Base-by-base conservation (phyloP, 164 flowering plant species). In the Berberis thunbergii region DNA sequence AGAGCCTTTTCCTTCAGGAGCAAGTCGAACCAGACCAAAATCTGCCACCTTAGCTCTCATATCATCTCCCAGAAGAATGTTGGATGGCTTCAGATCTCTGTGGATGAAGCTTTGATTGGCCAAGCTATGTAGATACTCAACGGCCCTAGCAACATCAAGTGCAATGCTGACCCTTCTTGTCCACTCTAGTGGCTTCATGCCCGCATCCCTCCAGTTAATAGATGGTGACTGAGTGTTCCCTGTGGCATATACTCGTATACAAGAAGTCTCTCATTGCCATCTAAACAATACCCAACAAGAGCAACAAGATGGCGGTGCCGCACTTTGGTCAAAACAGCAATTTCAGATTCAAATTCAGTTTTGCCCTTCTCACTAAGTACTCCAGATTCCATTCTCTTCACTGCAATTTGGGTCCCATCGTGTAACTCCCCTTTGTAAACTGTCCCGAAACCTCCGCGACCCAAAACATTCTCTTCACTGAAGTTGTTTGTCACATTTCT, bases 201-300 rank as follows among this genome's bases (percentile, higher is more conserved):
- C 85, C 68, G 80, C 86, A n/a, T 85, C 84, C 58, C 74, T 72
- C 97, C 97, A 87, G 65, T 80, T 62, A 91, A 87, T 7, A 94
- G 76, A 71, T 77, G 76, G 67, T 65, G 69, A 69, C 94, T 91
- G 0, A 94, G 84, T 7, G 95, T 79, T 11, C 99, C 99, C 59
- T 89, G 97, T 26, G 98, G 95, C 97, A 93, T 87, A 67, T 87
- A 90, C 56, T 93, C 97, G 52, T 85, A 93, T 2, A 87, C 98
- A 42, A 93, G 85, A 57, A 87, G 80, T 79, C 84, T 86, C 78
- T 94, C 99, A 63, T 81, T 85, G 41, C 88, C 96, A 64, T 94
- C 99, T 69, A 91, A 72, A 68, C 96, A 91, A 52, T 89, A 87
- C 4, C 97, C 97, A 57, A 83, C 79, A 62, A 94, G 91, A 0